These are phyloP conservation scores for Ogataea philodendri DNA, from an alignment of 805 yeast species.

Conservation along the genomic window DNA sequence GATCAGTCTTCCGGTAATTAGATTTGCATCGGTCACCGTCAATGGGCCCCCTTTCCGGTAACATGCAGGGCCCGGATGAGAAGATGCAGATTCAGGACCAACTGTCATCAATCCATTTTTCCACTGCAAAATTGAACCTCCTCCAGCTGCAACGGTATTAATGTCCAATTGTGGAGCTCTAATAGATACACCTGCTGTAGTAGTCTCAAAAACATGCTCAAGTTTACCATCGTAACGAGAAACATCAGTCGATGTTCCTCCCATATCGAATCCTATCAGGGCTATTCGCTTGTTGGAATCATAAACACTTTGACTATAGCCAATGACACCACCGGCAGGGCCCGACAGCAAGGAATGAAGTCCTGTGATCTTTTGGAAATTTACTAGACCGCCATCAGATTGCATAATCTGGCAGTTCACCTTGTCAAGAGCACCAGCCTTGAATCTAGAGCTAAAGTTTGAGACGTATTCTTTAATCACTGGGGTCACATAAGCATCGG, in stretches of 20 bases:
- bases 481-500: slow-evolving; percentile 81
- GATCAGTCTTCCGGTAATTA: slow-evolving; percentile 66
- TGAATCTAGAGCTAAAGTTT: slow-evolving; percentile 59
- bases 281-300: slow-evolving; percentile 49
- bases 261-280: slow-evolving; percentile 81
- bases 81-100: slow-evolving; percentile 85
- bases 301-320: slow-evolving; percentile 79
- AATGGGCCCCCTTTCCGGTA: slow-evolving; percentile 82
- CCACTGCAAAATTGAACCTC: slow-evolving; percentile 68
- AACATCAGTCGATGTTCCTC: slow-evolving; percentile 86
- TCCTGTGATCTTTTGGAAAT: slow-evolving; percentile 79
- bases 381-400: slow-evolving; percentile 91
- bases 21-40: slow-evolving; percentile 83
- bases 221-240: slow-evolving; percentile 62
- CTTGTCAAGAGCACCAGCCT: slow-evolving; percentile 45
- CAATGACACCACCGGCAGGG: slow-evolving; percentile 99
- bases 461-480: slow-evolving; percentile 61
- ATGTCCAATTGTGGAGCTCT: slow-evolving; percentile 82
- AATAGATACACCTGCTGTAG: slow-evolving; percentile 76
- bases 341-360: slow-evolving; percentile 85
- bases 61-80: slow-evolving; percentile 90
- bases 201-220: slow-evolving; percentile 78
- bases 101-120: slow-evolving; percentile 75
- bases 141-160: slow-evolving; percentile 83
- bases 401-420: slow-evolving; percentile 81